These are phyloP conservation scores for Picochlorum costavermella DNA, from an alignment of 139 green algal species.

Conservation along the genomic window DNA sequence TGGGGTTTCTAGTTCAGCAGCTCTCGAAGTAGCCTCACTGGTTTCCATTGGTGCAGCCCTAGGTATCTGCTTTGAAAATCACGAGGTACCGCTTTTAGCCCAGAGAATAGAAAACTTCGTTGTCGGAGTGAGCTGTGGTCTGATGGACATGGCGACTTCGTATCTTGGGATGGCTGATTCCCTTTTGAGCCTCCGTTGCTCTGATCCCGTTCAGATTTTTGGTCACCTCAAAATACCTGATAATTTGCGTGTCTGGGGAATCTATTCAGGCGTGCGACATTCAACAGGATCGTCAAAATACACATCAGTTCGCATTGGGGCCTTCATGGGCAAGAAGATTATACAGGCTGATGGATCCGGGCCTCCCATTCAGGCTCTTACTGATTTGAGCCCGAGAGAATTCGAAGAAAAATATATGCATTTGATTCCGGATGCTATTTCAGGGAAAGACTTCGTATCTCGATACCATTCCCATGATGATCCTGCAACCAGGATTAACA, in stretches of 20 bases:
- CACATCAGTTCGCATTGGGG: constrained; percentile 60
- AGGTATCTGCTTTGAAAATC: constrained; percentile 28
- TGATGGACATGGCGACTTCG: constrained; percentile 93
- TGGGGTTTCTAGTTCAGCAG: constrained; percentile 81
- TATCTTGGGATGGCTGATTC: constrained; percentile 51
- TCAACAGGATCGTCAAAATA: constrained; percentile 79
- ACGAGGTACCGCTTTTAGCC: constrained; percentile 67
- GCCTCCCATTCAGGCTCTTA: background rate
- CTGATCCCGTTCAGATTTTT: constrained; percentile 67
- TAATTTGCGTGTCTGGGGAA: constrained; percentile 62
- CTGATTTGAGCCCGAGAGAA: constrained; percentile 48
- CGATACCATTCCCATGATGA: constrained; percentile 60
- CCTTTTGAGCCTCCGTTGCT: constrained; percentile 75
- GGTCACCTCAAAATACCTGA: constrained; percentile 51
- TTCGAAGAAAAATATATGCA: constrained; percentile 40
- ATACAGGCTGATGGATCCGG: background rate
- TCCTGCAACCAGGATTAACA: constrained; percentile 48
- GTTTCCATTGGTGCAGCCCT: constrained; percentile 52
- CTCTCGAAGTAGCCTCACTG: constrained; percentile 87
- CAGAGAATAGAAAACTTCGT: constrained; percentile 87
- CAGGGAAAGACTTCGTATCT: constrained; percentile 58
- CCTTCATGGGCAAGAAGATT: constrained; percentile 83
- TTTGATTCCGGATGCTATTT: constrained; percentile 50
- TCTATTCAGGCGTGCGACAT: constrained; percentile 85
- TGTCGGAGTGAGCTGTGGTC: constrained; percentile 82